Base-by-base conservation (phyloP, 1,284 basidiomycete species). In the Vanrija sp. region DNA sequence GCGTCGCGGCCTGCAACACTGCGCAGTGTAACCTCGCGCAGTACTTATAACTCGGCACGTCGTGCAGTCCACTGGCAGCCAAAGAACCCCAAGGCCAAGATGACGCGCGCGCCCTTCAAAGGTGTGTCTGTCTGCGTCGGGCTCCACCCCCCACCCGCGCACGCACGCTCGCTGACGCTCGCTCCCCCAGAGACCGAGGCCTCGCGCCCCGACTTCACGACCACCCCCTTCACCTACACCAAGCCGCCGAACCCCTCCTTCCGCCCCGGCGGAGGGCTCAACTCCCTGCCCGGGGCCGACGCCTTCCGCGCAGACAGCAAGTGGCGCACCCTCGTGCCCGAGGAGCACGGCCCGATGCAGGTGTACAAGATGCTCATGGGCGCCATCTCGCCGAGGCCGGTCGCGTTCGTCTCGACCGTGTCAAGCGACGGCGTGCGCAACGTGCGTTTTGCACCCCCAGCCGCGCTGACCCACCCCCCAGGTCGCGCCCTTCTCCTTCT, bases 391-490 rank as follows among this genome's bases (percentile, higher is more conserved):
- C 87, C 87, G 14, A 80, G 88, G 39, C 87, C 88, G 3, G 82
- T 88, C 54, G 87, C 84, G 0, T 83, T 89, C 57, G 81, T 88
- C 16, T 88, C 86, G 5, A 83, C 84, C 12, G 55, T 86, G 18
- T 81, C 82, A 14, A 62, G 68, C 2, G 72, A 80, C 44, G 85
- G 85, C 1, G 71, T 78, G 1, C 77, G 80, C 43, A 89, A 89
- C 71, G 80, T 89, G 85, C 14, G 49, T 23, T 47, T 35, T 36
- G 54, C 27, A 43, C 5, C 9, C 24, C 9, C 24, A 25, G 24
- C 24, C 7, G 27, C 5, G 37, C 47, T 60, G 25, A 50, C 44
- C n/a, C 24, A 25, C 24, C 5, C 24, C 42, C 42, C 54, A 67
- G 59, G 67, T 74, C 45, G 68, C 73, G 2, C 73, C 72, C 10